phyloP scores from a whole-genome alignment of 108 stramenopile species.

The Nitzschia palea region DNA sequence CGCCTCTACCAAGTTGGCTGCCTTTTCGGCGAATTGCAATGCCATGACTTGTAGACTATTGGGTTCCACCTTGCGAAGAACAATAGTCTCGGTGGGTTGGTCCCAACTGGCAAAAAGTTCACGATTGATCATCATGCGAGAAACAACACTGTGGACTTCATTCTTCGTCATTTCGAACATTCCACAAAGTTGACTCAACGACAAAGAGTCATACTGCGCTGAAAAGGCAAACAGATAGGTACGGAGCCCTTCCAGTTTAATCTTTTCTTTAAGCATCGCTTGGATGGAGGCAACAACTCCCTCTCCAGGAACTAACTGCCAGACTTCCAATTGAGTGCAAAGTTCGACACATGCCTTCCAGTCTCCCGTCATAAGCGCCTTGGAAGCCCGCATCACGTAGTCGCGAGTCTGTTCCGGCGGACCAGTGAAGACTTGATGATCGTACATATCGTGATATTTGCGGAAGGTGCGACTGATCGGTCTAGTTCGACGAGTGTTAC shows the following conservation, averaged over 20 bases:
- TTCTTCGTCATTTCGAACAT: constrained; percentile 95
- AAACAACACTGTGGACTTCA: constrained; percentile 91
- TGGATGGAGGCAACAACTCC: constrained; percentile 70
- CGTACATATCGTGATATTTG: constrained; percentile 88
- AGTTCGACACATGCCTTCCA: constrained; percentile 91
- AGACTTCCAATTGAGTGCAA: constrained; percentile 84
- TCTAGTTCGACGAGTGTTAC: constrained; percentile 45
- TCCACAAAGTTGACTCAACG: constrained; percentile 83
- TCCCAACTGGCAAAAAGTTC: constrained; percentile 98
- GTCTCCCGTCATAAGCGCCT: constrained; percentile 88
- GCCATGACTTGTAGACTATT: constrained; percentile 91
- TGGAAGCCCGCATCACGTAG: constrained; percentile 93
- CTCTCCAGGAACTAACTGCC: constrained; percentile 93
- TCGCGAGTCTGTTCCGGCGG: constrained; percentile 98
- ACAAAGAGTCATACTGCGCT: constrained; percentile 91
- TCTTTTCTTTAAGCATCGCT: constrained; percentile 82
- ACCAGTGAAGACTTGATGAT: constrained; percentile 96
- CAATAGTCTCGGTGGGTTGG: constrained; percentile 96
- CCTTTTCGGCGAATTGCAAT: constrained; percentile 92
- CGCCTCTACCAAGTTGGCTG: constrained; percentile 87
- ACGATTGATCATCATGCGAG: constrained; percentile 98
- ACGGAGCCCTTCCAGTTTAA: constrained; percentile 95
- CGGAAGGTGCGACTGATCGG: constrained; percentile 93
- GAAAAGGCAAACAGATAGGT: constrained; percentile 93
- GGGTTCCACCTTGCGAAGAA: constrained; percentile 87